Evolutionary conservation across 1,284 basidiomycete species (phyloP), one percentile per base, ranked within the genome.

Genomic region (Cutaneotrichosporon dermatis): DNA sequence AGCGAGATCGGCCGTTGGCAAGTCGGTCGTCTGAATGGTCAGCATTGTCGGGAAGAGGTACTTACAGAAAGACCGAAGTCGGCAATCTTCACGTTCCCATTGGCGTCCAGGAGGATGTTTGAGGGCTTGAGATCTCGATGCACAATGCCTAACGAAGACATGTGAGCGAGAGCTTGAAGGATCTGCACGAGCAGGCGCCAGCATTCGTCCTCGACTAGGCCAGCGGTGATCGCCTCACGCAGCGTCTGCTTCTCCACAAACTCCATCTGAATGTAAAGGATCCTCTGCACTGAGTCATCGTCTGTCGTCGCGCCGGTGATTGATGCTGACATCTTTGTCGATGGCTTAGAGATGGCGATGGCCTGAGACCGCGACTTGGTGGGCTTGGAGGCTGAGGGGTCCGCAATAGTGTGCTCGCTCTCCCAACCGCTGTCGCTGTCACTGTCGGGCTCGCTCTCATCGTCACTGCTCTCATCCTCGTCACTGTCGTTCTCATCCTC

Each of bases 101-200:
- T 88, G 11, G 85, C 88, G 74, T 93, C 89, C 52, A 95, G 90
- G 73, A 95, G 90, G 62, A 95, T 92, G 69, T 95, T 95, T 0
- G 88, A 89, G 12, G 91, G 80, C 73, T 95, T 96, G 75, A 95
- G 89, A 74, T 97, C 94, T 51, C 94, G 84, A 79, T 97, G 93
- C 35, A 97, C 88, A 66, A 98, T 94, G 34, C 90, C 89, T 51
- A 91, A 81, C 35, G 85, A 86, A 12, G 89, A 86, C 84, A 97
- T 93, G 68, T 97, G 91, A 0, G 89, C 88, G 4, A 98, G 81
- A 0, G 93, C 94, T 64, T 96, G 92, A n/a, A 97, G 77, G 55
- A 95, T 87, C 77, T 97, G 92, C 52, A 90, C 86, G 70, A 97
- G 90, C 15, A 97, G 79, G 35, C 89, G 80, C 94, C 94, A 97